Base-by-base conservation (phyloP, 1,284 basidiomycete species). In the Tylopilus orsonianus region DNA sequence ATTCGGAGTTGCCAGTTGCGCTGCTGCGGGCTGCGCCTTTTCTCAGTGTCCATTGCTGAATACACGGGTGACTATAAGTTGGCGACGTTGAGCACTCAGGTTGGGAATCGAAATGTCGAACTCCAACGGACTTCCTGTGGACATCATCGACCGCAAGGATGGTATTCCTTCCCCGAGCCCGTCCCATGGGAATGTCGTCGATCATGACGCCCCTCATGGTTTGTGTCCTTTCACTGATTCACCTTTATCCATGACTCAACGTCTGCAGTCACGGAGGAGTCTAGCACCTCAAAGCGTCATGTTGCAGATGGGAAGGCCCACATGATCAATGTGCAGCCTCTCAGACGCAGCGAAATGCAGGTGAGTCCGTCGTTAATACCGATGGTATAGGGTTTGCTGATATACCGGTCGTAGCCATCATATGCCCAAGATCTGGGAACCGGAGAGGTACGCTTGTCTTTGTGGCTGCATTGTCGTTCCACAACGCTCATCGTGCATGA, bases 391-490 rank as follows among this genome's bases (percentile, higher is more conserved):
- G 13, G 30, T 22, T 20, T 36, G 30, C 38, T 50, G 59, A 70
- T 49, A 36, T 40, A 30, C 46, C 37, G 22, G 12, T 7, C 46
- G 23, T 56, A 89, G 86, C 90, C 87, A 5, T 92, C 89, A 0
- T 95, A 96, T 66, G 84, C 93, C 2, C 91, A 96, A 69, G 90
- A 94, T 67, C 70, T 94, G 46, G 92, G 91, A 41, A 77, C 81
- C 14, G 72, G 73, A 19, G 81, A 85, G 64, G 76, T 77, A 33
- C 29, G 68, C 50, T 38, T 23, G 20, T 30, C 45, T 42, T 33
- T 29, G n/a, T 42, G 19, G 18, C n/a, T 32, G 36, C 16, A 18
- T 37, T 18, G 23, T 22, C 33, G 9, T n/a, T 19, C 18, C 39
- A 3, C 46, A 7, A 18, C 50, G 41, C 49, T 61, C 44, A 49